Evolutionary conservation across 495 filamentous ascomycete species (phyloP).

Genomic region (Annulohypoxylon nitens): DNA sequence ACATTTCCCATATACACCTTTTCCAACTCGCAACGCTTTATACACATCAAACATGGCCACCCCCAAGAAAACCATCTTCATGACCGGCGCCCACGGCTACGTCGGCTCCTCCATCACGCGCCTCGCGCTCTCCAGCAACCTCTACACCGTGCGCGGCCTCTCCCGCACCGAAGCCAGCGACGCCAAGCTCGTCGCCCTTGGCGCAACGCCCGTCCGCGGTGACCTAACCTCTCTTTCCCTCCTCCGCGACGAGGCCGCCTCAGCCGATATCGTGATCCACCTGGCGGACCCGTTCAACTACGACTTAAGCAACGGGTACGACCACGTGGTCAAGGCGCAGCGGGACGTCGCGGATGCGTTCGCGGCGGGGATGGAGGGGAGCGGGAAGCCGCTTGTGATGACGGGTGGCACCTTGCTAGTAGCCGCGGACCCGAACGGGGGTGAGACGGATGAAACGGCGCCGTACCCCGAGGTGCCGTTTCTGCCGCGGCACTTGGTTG

Average conservation of each 20-base stretch:
- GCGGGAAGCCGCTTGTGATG: slow-evolving; percentile 52
- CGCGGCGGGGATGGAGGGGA: slow-evolving; percentile 48
- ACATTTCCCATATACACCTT: background rate
- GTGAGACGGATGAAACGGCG: slow-evolving; percentile 53
- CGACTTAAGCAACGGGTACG: slow-evolving; percentile 45
- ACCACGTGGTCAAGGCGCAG: slow-evolving; percentile 47
- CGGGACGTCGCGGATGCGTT: slow-evolving; percentile 54
- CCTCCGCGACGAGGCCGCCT: slow-evolving; percentile 49
- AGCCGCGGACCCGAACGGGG: slow-evolving; percentile 49
- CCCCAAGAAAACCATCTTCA: slow-evolving; percentile 53
- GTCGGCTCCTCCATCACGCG: slow-evolving; percentile 54
- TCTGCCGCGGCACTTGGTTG: slow-evolving; percentile 44
- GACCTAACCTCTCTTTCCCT: slow-evolving; percentile 53
- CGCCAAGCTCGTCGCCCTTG: slow-evolving; percentile 50
- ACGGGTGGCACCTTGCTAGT: slow-evolving; percentile 53
- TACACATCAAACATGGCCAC: slow-evolving; percentile 20
- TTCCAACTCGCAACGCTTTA: background rate
- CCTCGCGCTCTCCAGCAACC: slow-evolving; percentile 51
- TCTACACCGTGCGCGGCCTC: slow-evolving; percentile 54
- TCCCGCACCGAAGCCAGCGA: slow-evolving; percentile 52
- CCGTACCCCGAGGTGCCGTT: slow-evolving; percentile 41
- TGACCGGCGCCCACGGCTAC: slow-evolving; percentile 61
- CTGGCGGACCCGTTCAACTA: slow-evolving; percentile 50
- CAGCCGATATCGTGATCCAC: slow-evolving; percentile 56
- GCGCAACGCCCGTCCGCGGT: slow-evolving; percentile 55